Evolutionary conservation across 2,329 filamentous ascomycete genomes (phyloP), one percentile per base, ranked within the genome.

Genomic region (Botrytis elliptica): DNA sequence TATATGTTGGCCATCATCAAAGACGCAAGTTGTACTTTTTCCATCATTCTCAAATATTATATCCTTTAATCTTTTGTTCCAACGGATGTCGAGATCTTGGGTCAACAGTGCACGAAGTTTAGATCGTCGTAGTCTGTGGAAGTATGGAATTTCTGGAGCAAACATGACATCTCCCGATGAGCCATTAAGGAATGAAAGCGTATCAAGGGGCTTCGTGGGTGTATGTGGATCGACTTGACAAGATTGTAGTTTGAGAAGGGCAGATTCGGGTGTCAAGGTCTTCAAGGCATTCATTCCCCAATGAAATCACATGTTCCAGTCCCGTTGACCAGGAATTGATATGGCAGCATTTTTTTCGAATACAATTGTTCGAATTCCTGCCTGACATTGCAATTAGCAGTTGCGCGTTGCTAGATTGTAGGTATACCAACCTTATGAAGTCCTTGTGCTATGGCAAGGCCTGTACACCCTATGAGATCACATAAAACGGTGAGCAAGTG

Each of bases 391-490:
- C 25, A 9, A 40, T 42, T 46, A 55, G 33, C 18, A 52, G 38
- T 71, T 74, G 22, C 12, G 38, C 9, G 33, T 65, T 33, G 25
- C 25, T 20, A 38, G 8, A 46, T 46, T 9, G 5, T 18, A 22
- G 20, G 22, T 42, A 46, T n/a, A 64, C 46, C 14, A 75, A 81
- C 81, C 78, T 84, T 84, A 75, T 82, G 83, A 14, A 84, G 76
- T 4, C 83, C 83, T 64, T 85, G 82, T 8, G 83, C 83, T 38
- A 83, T 78, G 1, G 82, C 80, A 71, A 84, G 83, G 14, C 83
- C 83, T 25, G 83, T 83, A 62, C 82, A 82, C 25, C 83, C 83
- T 84, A 29, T 29, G 10, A 65, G 36, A 29, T 18, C 52, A 62
- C 52, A 73, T 57, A 25, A 68, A 40, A 52, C 9, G 20, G 25